Percentiles rank a stretch among this genome's conserved stretches.
Conservation (phyloP, 2,329 filamentous ascomycete genomes). For the Gyromitra esculenta region DNA sequence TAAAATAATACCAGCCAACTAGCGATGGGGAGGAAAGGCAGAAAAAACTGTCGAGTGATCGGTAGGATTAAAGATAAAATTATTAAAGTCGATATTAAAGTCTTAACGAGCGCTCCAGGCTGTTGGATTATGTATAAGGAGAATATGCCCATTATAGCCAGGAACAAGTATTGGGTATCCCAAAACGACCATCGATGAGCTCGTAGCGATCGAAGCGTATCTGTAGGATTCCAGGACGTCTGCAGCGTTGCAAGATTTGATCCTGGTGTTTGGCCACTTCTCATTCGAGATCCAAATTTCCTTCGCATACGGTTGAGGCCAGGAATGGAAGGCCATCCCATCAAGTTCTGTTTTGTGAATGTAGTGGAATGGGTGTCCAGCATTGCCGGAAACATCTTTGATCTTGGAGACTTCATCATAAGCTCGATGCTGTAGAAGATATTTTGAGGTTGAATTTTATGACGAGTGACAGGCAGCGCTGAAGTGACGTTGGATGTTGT, state of each 20-base stretch:
- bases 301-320: conserved; percentile 59
- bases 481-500: not conserved
- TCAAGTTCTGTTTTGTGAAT: conserved; percentile 48
- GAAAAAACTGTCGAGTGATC: conserved; percentile 86
- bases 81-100: conserved; percentile 73
- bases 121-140: conserved; percentile 82
- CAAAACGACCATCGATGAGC: conserved; percentile 82
- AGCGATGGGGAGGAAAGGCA: conserved; percentile 85
- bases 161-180: conserved; percentile 83
- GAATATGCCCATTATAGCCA: conserved; percentile 80
- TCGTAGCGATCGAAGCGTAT: conserved; percentile 79
- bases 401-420: conserved; percentile 51
- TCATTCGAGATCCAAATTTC: conserved; percentile 74
- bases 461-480: conserved; percentile 17
- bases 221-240: conserved; percentile 81
- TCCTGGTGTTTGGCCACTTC: conserved; percentile 72
- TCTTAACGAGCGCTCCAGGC: conserved; percentile 81
- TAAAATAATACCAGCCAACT: conserved; percentile 93
- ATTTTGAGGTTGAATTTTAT: conserved; percentile 1
- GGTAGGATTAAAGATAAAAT: conserved; percentile 79
- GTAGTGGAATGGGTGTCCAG: conserved; percentile 50
- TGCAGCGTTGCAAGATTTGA: conserved; percentile 80
- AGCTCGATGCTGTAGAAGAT: not conserved
- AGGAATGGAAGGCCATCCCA: conserved; percentile 57
- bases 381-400: conserved; percentile 53